Evolutionary conservation across 2,329 filamentous ascomycete genomes (phyloP).

Genomic region (Penicillium freii): DNA sequence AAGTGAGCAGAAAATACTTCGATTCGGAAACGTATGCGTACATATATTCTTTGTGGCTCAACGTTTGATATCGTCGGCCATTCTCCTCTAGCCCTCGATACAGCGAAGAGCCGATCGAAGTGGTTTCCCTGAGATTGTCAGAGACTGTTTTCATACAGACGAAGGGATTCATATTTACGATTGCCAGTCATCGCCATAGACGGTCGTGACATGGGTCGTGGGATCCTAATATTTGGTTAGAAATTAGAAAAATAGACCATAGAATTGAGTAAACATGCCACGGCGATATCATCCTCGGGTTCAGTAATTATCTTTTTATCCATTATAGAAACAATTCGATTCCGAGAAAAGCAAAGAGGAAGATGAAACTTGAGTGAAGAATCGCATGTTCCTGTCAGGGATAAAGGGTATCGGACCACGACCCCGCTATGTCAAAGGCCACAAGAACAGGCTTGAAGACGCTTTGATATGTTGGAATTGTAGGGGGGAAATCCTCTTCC

Average conservation of each 20-base stretch:
- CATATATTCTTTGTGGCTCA: slow-evolving; percentile 20
- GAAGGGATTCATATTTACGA: slow-evolving; percentile 1
- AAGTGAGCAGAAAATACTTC: not conserved
- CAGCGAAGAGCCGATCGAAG: slow-evolving; percentile 22
- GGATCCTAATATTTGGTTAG: slow-evolving; percentile 3
- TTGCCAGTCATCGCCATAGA: slow-evolving; percentile 11
- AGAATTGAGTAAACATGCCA: not conserved
- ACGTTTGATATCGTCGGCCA: slow-evolving; percentile 24
- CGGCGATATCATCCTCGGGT: not conserved
- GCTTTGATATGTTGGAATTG: not conserved
- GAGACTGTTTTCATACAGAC: slow-evolving; percentile 15
- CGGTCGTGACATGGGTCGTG: not conserved
- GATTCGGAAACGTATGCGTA: not conserved
- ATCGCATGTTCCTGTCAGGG: not conserved
- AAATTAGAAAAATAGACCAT: not conserved
- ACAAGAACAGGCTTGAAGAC: not conserved
- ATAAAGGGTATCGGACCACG: not conserved
- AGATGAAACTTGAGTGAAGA: not conserved
- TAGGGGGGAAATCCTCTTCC: not conserved
- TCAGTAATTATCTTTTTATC: not conserved
- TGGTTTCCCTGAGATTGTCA: slow-evolving; percentile 13
- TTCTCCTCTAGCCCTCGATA: slow-evolving; percentile 22
- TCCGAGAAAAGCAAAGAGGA: not conserved
- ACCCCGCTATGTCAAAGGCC: not conserved
- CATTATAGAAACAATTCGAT: not conserved